These are phyloP conservation scores for Hordeum pubiflorum DNA, from an alignment of 202 grass and related monocot genomes.

Conservation along the genomic window DNA sequence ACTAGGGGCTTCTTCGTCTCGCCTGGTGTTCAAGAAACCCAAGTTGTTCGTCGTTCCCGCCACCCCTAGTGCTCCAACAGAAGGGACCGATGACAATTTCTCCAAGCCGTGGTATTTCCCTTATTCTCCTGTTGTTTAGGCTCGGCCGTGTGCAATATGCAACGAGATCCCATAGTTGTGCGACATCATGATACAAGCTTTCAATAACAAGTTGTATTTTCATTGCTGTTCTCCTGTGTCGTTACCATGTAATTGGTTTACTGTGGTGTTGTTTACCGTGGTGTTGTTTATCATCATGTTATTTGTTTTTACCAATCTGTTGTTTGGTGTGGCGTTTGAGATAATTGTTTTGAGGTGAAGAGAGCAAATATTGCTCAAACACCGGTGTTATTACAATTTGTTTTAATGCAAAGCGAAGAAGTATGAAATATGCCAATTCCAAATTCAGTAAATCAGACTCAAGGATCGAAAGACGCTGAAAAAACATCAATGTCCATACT, in stretches of 20 bases:
- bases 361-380: not conserved
- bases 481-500: not conserved
- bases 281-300: no score
- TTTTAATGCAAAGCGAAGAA: not conserved
- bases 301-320: no score
- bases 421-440: not conserved
- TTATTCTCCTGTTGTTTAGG: not conserved
- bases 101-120: not conserved
- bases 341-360: not conserved
- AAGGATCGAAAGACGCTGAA: not conserved
- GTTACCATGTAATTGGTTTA: no score
- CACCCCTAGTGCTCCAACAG: not conserved
- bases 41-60: not conserved
- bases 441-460: not conserved
- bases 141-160: no score
- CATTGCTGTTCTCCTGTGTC: no score
- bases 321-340: not conserved
- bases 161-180: no score
- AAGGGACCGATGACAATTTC: not conserved
- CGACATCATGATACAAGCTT: no score
- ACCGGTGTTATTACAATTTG: not conserved
- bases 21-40: not conserved
- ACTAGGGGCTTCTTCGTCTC: not conserved
- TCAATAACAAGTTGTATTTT: no score
- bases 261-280: no score